Evolutionary conservation across 179 eudicot species (phyloP), one percentile per base, ranked within the genome.

Genomic region (Spinacia oleracea): DNA sequence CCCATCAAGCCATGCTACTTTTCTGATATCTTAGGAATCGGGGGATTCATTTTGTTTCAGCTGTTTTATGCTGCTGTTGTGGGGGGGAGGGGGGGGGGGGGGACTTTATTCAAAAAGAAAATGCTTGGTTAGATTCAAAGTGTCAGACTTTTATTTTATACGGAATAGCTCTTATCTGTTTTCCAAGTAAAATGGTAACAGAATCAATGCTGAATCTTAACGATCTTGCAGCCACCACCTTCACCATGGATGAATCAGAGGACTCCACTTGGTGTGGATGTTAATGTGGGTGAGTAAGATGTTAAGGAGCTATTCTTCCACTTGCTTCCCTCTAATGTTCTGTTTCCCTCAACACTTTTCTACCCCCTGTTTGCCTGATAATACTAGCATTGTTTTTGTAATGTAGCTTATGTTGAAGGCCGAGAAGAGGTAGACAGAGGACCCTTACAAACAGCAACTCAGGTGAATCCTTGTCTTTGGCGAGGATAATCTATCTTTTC

Each of bases 191-290:
- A 25, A 32, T 79, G 59, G 56, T 64, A 66, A 65, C 55, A 32
- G 71, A 45, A 78, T 73, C 27, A 58, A 40, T 65, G 77, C 71
- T 82, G 74, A 86, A 79, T 68, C 42, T 75, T 46, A 56, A 60
- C 78, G 31, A 50, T 71, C 53, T 58, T 84, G 85, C 93, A 94
- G 97, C 97, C 80, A 81, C 91, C 93, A 46, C 97, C 97, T 60
- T 86, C 94, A 29, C 86, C 93, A 56, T 94, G 94, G 97, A 84
- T 91, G 87, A 93, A 85, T 83, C 94, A 90, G 83, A 90, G 94
- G 89, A 89, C 96, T 72, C 78, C 88, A 66, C 81, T 85, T 31
- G 77, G 88, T 51, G 92, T 89, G 62, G 98, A 91, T 79, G 97
- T 94, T 77, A 93, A 94, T 83, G 93, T 91, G 75, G 98, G 97